These are phyloP conservation scores for Scheffersomyces titani DNA, from an alignment of 1,139 yeast genomes.

Conservation along the genomic window DNA sequence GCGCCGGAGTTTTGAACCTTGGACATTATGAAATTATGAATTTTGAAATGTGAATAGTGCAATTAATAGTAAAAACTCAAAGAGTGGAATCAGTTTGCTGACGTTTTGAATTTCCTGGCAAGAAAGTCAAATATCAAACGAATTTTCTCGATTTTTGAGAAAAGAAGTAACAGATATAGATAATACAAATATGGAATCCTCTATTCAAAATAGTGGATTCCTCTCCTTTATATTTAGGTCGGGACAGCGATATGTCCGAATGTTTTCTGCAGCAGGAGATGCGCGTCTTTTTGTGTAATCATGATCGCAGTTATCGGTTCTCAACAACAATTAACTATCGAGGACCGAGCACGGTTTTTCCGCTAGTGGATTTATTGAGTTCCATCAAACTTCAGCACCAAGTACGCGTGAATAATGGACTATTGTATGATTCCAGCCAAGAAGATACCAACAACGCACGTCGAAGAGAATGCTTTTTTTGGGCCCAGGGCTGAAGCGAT, in stretches of 20 bases:
- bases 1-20: conserved; percentile 23
- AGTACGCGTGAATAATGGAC: not conserved
- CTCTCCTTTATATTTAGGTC: not conserved
- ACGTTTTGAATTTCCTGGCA: not conserved
- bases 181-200: not conserved
- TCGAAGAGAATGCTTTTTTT: not conserved
- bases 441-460: not conserved
- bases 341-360: not conserved
- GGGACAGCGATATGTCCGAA: conserved; percentile 3
- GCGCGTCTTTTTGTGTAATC: not conserved
- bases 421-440: not conserved
- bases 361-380: too few species aligned
- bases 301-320: not conserved
- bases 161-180: not conserved
- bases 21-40: conserved; percentile 9
- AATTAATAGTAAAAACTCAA: not conserved
- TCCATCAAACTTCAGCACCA: too few species aligned
- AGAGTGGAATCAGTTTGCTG: not conserved
- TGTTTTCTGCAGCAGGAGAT: not conserved
- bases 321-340: not conserved
- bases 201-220: not conserved
- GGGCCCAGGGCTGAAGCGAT: not conserved
- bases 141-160: not conserved
- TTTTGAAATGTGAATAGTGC: not conserved
- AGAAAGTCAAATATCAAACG: not conserved